Percentiles rank a stretch among this genome's conserved stretches.
Conservation (phyloP, 2,329 filamentous ascomycete species). For the Ceratocystis papillata region DNA sequence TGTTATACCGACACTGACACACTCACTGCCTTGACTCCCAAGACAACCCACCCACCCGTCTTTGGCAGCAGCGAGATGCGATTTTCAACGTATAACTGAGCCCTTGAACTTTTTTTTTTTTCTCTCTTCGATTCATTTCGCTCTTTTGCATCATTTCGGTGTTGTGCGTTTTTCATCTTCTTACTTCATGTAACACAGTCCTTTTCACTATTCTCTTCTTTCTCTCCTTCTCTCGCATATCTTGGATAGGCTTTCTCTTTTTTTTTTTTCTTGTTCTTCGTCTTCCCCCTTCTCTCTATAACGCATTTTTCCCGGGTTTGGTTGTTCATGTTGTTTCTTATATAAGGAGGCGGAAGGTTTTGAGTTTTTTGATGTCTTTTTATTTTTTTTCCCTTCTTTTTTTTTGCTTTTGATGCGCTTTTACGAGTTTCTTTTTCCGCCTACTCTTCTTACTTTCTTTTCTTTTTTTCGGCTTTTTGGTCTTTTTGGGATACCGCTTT, state of each 20-base stretch:
- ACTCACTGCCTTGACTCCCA: too few species aligned
- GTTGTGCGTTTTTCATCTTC: background rate
- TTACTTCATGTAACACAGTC: slow-evolving; percentile 11
- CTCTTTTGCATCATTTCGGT: slow-evolving; percentile 15
- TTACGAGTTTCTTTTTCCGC: too few species aligned
- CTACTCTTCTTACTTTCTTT: too few species aligned
- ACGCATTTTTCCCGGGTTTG: slow-evolving; percentile 19
- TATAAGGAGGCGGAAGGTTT: slow-evolving; percentile 24
- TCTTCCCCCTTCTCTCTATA: slow-evolving; percentile 10
- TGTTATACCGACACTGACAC: too few species aligned
- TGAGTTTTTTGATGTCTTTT: slow-evolving; percentile 17
- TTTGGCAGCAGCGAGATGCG: too few species aligned
- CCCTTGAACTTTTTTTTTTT: background rate
- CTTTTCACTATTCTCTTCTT: slow-evolving; percentile 6
- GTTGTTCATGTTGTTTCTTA: slow-evolving; percentile 14
- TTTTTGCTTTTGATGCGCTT: background rate
- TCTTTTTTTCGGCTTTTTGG: background rate
- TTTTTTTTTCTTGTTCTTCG: slow-evolving; percentile 15
- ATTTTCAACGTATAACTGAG: too few species aligned
- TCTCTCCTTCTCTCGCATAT: background rate
- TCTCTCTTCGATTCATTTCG: slow-evolving; percentile 11
- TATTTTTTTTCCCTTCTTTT: background rate
- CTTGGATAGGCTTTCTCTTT: background rate
- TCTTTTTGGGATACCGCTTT: background rate
- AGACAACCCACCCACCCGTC: too few species aligned